phyloP scores from a whole-genome alignment of 2,329 filamentous ascomycete species.

The Aureobasidium musti region DNA sequence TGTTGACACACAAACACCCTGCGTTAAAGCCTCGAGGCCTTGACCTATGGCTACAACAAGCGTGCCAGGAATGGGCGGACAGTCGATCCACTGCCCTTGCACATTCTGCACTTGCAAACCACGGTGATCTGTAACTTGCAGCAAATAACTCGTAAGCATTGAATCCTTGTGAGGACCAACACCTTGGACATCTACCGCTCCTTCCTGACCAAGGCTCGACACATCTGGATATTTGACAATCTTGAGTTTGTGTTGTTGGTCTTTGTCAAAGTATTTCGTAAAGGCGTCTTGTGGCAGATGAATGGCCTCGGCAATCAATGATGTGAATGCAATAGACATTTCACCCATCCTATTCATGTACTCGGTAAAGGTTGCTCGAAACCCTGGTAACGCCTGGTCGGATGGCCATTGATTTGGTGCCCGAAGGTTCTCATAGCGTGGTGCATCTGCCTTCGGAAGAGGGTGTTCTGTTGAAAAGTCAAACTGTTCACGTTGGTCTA shows the following conservation, averaged over 20 bases:
- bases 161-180: constrained; percentile 82
- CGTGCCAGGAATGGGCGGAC: constrained; percentile 71
- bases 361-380: constrained; percentile 67
- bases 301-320: constrained; percentile 81
- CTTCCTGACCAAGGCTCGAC: constrained; percentile 31
- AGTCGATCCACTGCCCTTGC: constrained; percentile 77
- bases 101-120: constrained; percentile 84
- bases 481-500: constrained; percentile 83
- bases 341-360: constrained; percentile 76
- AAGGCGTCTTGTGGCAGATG: constrained; percentile 69
- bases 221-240: constrained; percentile 14
- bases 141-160: constrained; percentile 78
- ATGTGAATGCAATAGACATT: constrained; percentile 73
- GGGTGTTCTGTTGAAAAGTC: constrained; percentile 80
- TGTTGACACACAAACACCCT: constrained; percentile 76
- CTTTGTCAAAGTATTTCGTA: constrained; percentile 71
- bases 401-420: constrained; percentile 81
- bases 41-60: constrained; percentile 87
- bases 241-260: constrained; percentile 82
- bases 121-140: constrained; percentile 74
- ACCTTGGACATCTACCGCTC: constrained; percentile 58
- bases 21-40: constrained; percentile 80
- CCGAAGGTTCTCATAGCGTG: constrained; percentile 72
- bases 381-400: constrained; percentile 61
- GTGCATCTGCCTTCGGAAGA: constrained; percentile 61